A percentile compares a stretch with the other conserved stretches of the same genome.
These are phyloP conservation scores for Haplosporangium gracile DNA, from an alignment of 192 early-diverging fungal species.

Conservation along the genomic window DNA sequence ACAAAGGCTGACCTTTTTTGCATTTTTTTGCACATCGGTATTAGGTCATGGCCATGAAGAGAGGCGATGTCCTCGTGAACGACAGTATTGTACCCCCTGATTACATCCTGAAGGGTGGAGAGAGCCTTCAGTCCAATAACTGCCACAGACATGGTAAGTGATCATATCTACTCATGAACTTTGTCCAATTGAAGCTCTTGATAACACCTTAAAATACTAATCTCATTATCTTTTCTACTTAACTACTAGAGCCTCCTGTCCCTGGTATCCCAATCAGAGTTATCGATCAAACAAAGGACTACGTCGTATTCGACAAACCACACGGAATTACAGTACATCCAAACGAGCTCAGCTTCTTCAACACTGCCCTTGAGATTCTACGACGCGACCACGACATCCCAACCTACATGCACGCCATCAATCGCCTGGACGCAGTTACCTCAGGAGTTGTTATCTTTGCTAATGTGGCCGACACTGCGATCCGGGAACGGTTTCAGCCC, in stretches of 20 bases:
- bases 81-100: conserved; percentile 27
- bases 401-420: conserved; percentile 49
- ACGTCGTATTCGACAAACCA: conserved; percentile 47
- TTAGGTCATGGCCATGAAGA: conserved; percentile 42
- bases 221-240: not conserved
- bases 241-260: conserved; percentile 33
- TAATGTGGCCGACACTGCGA: conserved; percentile 29
- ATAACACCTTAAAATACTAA: not conserved
- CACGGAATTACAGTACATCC: conserved; percentile 53
- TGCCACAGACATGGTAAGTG: conserved; percentile 46
- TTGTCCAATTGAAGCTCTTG: not conserved
- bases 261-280: conserved; percentile 41
- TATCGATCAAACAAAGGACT: conserved; percentile 40
- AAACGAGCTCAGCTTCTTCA: conserved; percentile 46
- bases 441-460: conserved; percentile 53
- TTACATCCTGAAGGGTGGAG: conserved; percentile 40
- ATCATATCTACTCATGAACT: not conserved
- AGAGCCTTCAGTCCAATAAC: conserved; percentile 41
- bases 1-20: not conserved
- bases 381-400: conserved; percentile 48
- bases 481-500: conserved; percentile 46
- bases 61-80: conserved; percentile 50
- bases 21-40: not conserved
- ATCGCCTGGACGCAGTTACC: conserved; percentile 42
- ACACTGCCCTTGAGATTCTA: conserved; percentile 51